A percentile compares a stretch with the other conserved stretches of the same genome.
Conservation (phyloP, 2,329 filamentous ascomycete species). For the Cordyceps farinosa region DNA sequence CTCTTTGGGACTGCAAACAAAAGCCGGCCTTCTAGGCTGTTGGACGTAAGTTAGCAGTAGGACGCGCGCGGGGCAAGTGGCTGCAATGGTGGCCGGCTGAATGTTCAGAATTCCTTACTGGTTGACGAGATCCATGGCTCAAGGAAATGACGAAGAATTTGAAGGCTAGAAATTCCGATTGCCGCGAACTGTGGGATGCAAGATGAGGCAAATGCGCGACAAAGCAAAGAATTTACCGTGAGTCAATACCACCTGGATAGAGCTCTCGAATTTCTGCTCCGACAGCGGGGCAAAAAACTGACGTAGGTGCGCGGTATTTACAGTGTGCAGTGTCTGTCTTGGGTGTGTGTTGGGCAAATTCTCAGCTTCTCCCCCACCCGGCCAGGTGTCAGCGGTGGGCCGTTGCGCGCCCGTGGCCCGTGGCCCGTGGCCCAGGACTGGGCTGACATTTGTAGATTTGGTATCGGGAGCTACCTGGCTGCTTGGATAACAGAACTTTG, state of each 20-base stretch:
- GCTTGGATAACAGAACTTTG: too few species aligned
- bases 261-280: constrained; percentile 5
- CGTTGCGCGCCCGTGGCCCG: too few species aligned
- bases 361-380: too few species aligned
- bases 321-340: too few species aligned
- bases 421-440: too few species aligned
- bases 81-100: not conserved
- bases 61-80: constrained; percentile 11
- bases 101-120: constrained; percentile 41
- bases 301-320: not conserved
- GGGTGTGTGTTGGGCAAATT: not conserved
- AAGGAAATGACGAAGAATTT: not conserved
- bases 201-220: not conserved
- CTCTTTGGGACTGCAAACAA: constrained; percentile 75
- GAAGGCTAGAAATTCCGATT: not conserved
- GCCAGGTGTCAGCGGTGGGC: too few species aligned
- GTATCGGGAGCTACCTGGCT: too few species aligned
- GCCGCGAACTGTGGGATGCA: not conserved
- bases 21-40: constrained; percentile 17
- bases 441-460: too few species aligned
- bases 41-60: not conserved
- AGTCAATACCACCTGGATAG: not conserved
- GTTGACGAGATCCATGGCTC: constrained; percentile 59
- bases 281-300: constrained; percentile 13
- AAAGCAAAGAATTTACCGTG: not conserved